These are phyloP conservation scores for Paramecium biaurelia DNA, from an alignment of 73 alveolate species.

Conservation along the genomic window DNA sequence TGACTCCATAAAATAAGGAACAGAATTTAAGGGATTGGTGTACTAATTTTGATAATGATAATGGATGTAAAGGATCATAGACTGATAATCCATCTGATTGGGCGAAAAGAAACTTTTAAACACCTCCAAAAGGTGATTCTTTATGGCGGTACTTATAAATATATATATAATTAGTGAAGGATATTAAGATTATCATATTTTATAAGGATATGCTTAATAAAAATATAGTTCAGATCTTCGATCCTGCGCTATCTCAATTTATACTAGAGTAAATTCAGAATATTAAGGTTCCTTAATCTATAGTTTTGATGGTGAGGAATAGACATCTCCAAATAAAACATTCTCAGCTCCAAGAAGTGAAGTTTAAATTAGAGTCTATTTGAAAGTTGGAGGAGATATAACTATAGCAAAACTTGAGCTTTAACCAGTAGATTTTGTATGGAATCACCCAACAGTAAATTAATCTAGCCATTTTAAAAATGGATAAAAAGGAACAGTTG, in stretches of 20 bases:
- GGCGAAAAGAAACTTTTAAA: constrained; percentile 85
- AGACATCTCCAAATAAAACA: constrained; percentile 33
- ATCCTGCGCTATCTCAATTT: constrained; percentile 76
- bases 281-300: constrained; percentile 61
- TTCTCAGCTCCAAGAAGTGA: constrained; percentile 68
- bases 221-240: constrained; percentile 72
- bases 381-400: constrained; percentile 63
- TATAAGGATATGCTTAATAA: constrained; percentile 83
- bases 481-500: constrained; percentile 96
- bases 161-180: constrained; percentile 50
- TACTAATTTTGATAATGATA: constrained; percentile 85
- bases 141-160: constrained; percentile 61
- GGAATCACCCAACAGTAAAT: constrained; percentile 88
- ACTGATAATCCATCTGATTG: constrained; percentile 86
- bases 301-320: constrained; percentile 63
- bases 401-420: constrained; percentile 64
- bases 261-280: constrained; percentile 82
- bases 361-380: constrained; percentile 63
- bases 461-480: constrained; percentile 73
- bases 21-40: constrained; percentile 59
- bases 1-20: not conserved
- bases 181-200: constrained; percentile 83
- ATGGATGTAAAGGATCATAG: constrained; percentile 83
- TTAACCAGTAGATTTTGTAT: constrained; percentile 88
- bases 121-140: constrained; percentile 88